phyloP scores from a whole-genome alignment of 768 basidiomycete species.

The Mycena crocata region DNA sequence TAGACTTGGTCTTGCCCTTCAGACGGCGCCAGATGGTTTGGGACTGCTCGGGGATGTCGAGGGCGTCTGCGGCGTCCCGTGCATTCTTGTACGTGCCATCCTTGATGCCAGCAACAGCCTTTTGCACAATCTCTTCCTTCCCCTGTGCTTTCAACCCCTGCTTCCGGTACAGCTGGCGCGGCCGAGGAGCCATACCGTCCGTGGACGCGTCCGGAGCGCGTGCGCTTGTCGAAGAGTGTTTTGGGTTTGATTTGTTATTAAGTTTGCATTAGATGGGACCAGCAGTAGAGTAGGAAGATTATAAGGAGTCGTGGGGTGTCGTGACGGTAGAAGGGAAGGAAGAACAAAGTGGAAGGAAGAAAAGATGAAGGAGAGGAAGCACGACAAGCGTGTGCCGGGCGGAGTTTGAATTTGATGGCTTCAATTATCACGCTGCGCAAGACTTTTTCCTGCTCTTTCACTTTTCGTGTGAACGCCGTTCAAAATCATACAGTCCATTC shows the following conservation, averaged over 20 bases:
- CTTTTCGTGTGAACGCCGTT: too few species aligned
- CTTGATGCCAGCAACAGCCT: background rate
- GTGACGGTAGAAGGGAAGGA: background rate
- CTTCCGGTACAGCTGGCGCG: slow-evolving; percentile 7
- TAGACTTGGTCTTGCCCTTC: slow-evolving; percentile 7
- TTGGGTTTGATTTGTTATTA: background rate
- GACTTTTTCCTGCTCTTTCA: background rate
- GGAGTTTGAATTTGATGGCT: background rate
- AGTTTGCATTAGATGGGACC: background rate
- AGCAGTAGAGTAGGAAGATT: background rate
- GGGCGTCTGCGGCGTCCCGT: background rate
- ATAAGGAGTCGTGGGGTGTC: too few species aligned
- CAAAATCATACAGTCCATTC: too few species aligned
- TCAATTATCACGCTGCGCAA: background rate
- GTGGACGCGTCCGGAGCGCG: background rate
- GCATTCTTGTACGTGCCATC: background rate
- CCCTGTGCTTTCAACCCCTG: background rate
- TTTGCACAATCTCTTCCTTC: slow-evolving; percentile 5
- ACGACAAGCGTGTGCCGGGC: background rate
- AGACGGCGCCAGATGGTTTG: slow-evolving; percentile 13
- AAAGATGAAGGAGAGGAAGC: background rate
- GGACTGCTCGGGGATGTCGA: background rate
- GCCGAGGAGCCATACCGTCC: background rate
- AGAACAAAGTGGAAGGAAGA: background rate
- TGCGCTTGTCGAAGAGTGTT: background rate